phyloP scores from a whole-genome alignment of 192 early-diverging fungal genomes.

The Backusella parvicylindrica region DNA sequence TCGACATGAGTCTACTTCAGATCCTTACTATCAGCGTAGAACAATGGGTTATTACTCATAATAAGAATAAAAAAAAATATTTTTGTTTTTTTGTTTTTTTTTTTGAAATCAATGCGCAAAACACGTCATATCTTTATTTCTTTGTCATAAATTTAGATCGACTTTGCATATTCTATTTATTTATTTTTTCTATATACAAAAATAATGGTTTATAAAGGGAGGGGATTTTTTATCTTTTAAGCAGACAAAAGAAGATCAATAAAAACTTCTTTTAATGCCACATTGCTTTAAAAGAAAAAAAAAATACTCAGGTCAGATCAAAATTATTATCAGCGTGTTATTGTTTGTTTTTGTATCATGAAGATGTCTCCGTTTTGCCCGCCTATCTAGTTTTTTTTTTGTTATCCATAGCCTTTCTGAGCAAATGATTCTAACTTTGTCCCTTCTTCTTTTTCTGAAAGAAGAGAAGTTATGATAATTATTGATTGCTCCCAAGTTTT shows the following conservation, averaged over 20 bases:
- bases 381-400: no score
- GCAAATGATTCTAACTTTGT: no score
- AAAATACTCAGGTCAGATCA: neutral
- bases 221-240: no score
- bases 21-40: neutral
- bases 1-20: neutral
- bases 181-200: neutral
- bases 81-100: neutral
- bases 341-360: neutral
- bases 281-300: neutral
- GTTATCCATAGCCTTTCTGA: no score
- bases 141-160: neutral
- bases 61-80: neutral
- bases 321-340: neutral
- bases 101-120: neutral
- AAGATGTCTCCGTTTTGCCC: no score
- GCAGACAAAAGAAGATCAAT: no score
- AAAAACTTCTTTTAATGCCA: no score
- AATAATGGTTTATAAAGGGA: no score
- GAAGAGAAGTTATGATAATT: no score
- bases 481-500: no score
- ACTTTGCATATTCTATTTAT: neutral
- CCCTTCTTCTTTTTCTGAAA: no score
- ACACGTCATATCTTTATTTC: neutral
- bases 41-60: conserved; percentile 2